Evolutionary conservation across 2,329 filamentous ascomycete genomes (phyloP).

Genomic region (Rhynchosporium secalis): DNA sequence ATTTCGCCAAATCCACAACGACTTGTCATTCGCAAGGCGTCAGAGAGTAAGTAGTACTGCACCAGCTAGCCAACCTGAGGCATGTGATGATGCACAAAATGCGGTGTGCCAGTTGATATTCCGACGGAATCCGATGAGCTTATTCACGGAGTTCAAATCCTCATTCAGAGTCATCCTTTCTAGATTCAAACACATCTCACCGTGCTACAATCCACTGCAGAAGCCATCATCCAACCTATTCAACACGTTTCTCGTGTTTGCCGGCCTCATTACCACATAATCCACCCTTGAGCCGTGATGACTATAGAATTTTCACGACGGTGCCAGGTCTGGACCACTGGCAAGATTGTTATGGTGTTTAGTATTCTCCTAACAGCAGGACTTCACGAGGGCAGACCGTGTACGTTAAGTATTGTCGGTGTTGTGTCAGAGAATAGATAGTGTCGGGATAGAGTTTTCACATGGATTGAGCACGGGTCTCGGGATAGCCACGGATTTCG

Average conservation of each 20-base stretch:
- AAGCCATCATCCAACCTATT: constrained; percentile 4
- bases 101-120: not conserved
- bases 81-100: not conserved
- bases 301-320: not conserved
- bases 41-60: not conserved
- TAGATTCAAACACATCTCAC: not conserved
- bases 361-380: constrained; percentile 25
- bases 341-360: constrained; percentile 8
- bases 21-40: constrained; percentile 9
- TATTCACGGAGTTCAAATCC: not conserved
- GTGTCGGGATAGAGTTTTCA: constrained; percentile 28
- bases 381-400: constrained; percentile 28
- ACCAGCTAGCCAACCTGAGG: not conserved
- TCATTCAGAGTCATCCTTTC: not conserved
- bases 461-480: constrained; percentile 9
- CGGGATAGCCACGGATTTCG: constrained; percentile 13
- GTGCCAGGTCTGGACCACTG: constrained; percentile 1
- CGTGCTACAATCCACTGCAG: not conserved
- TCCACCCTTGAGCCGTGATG: not conserved
- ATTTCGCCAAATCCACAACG: constrained; percentile 9
- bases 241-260: not conserved
- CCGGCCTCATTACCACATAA: constrained; percentile 16
- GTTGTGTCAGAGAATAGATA: constrained; percentile 31
- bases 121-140: not conserved
- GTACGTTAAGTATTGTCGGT: constrained; percentile 35